phyloP scores from a whole-genome alignment of 179 eudicot genomes.

The Carnegiea gigantea region DNA sequence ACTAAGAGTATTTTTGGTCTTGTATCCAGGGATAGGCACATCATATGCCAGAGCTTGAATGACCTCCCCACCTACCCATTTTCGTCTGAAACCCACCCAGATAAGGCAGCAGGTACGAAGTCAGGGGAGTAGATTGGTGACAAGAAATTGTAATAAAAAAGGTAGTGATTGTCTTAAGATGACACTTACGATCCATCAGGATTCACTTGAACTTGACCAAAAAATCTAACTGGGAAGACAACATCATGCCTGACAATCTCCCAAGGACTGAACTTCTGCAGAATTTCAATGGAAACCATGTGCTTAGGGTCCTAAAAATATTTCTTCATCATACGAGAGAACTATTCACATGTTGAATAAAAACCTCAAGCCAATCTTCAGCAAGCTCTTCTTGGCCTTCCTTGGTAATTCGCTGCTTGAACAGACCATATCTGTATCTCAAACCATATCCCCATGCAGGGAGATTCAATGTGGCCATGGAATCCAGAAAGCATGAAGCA shows the following conservation, averaged over 20 bases:
- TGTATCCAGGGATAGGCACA: slow-evolving; percentile 97
- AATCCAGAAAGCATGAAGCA: slow-evolving; percentile 94
- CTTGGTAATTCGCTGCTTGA: slow-evolving; percentile 80
- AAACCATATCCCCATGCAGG: slow-evolving; percentile 99
- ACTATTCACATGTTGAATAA: slow-evolving; percentile 19
- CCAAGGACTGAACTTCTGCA: slow-evolving; percentile 99
- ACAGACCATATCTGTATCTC: slow-evolving; percentile 91
- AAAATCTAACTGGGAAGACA: slow-evolving; percentile 87
- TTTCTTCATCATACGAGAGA: slow-evolving; percentile 7
- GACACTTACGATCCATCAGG: slow-evolving; percentile 82
- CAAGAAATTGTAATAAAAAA: background rate
- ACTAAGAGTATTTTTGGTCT: slow-evolving; percentile 89
- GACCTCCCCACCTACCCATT: slow-evolving; percentile 92
- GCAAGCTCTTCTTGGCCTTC: slow-evolving; percentile 88
- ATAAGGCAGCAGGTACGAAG: slow-evolving; percentile 3
- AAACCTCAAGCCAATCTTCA: slow-evolving; percentile 97
- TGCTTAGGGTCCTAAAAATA: background rate
- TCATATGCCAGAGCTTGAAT: slow-evolving; percentile 95
- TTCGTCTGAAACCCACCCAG: slow-evolving; percentile 53
- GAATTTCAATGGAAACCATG: slow-evolving; percentile 15
- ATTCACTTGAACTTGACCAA: slow-evolving; percentile 81
- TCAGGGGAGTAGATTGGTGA: background rate
- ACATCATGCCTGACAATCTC: slow-evolving; percentile 92
- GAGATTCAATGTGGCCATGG: slow-evolving; percentile 91
- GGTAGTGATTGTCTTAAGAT: background rate